phyloP scores from a whole-genome alignment of 345 rosid species.

The Anacardium occidentale region DNA sequence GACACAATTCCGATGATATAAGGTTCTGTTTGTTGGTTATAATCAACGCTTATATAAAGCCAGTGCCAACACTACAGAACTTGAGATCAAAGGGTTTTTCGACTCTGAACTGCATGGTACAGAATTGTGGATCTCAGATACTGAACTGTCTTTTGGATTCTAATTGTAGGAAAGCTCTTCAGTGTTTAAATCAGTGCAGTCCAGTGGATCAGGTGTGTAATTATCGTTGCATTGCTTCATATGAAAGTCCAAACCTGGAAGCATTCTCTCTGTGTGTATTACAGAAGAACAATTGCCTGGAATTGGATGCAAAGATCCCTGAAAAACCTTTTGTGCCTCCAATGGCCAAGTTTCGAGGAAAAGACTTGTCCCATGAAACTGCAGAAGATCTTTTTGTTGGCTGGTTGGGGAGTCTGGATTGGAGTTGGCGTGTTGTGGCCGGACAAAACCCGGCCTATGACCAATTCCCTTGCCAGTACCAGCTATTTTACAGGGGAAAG shows the following conservation, averaged over 20 bases:
- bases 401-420: slow-evolving; percentile 71
- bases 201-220: slow-evolving; percentile 95
- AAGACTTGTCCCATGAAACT: slow-evolving; percentile 53
- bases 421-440: slow-evolving; percentile 96
- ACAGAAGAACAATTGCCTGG: slow-evolving; percentile 85
- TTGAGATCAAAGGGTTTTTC: slow-evolving; percentile 88
- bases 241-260: slow-evolving; percentile 81
- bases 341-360: slow-evolving; percentile 59
- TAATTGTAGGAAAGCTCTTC: slow-evolving; percentile 83
- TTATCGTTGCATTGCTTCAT: slow-evolving; percentile 87
- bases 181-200: slow-evolving; percentile 85
- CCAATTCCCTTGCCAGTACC: slow-evolving; percentile 94
- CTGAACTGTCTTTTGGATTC: slow-evolving; percentile 83
- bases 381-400: slow-evolving; percentile 94
- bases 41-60: slow-evolving; percentile 81
- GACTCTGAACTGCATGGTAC: slow-evolving; percentile 78
- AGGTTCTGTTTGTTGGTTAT: slow-evolving; percentile 78
- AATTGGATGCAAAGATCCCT: slow-evolving; percentile 74
- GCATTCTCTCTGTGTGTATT: slow-evolving; percentile 84
- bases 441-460: slow-evolving; percentile 98
- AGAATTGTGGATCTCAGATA: slow-evolving; percentile 83
- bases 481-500: slow-evolving; percentile 85
- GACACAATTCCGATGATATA: slow-evolving; percentile 82
- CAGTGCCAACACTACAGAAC: slow-evolving; percentile 72
- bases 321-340: slow-evolving; percentile 68